A percentile compares a stretch with the other conserved stretches of the same genome.
These are phyloP conservation scores for Xylariaceae sp. DNA, from an alignment of 2,329 filamentous ascomycete genomes.

Conservation along the genomic window DNA sequence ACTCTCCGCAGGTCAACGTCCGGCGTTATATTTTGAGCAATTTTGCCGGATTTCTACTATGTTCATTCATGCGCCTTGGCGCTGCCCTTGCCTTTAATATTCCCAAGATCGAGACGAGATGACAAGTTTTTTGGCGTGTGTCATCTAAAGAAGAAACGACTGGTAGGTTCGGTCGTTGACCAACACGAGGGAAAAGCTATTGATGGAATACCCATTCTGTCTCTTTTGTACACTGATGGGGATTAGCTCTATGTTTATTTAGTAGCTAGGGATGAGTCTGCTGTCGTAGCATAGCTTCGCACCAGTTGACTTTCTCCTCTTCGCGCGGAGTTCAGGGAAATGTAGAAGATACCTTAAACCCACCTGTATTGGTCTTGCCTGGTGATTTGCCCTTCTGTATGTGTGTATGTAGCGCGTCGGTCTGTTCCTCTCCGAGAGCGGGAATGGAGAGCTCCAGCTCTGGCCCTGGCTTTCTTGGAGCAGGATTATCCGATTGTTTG, in stretches of 20 bases:
- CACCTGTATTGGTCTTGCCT: neutral
- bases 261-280: neutral
- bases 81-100: neutral
- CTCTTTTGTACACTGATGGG: conserved; percentile 21
- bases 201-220: conserved; percentile 18
- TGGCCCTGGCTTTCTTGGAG: too few relatives aligned
- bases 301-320: too few relatives aligned
- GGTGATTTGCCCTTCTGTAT: neutral
- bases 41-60: conserved; percentile 7
- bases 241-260: neutral
- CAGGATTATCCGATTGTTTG: too few relatives aligned
- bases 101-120: neutral
- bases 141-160: neutral
- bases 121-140: neutral
- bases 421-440: too few relatives aligned
- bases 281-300: neutral
- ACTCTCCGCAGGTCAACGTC: conserved; percentile 3
- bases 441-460: too few relatives aligned
- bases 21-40: conserved; percentile 21
- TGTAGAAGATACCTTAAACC: neutral
- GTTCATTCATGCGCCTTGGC: neutral
- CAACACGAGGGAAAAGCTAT: neutral
- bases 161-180: neutral
- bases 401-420: too few relatives aligned
- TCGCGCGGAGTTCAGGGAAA: neutral